Evolutionary conservation across 768 basidiomycete genomes (phyloP).

Genomic region (Daedaleopsis nitida): DNA sequence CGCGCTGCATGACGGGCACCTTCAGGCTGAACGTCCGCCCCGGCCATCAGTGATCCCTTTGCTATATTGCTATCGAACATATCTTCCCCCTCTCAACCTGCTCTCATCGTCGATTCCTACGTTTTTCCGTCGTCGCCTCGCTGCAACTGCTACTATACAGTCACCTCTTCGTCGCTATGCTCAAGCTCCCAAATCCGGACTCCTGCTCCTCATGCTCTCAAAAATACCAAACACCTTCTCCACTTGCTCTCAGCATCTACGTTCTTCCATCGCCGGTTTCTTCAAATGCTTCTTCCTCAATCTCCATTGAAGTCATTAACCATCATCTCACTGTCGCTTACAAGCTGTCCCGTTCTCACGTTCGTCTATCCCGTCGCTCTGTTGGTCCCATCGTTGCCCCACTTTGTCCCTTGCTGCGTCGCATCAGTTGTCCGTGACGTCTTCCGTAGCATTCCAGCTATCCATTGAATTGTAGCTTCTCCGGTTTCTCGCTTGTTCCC

Average conservation of each 20-base stretch:
- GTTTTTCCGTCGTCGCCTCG: neutral
- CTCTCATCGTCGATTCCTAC: neutral
- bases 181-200: no score
- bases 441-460: no score
- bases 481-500: no score
- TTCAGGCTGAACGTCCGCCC: constrained; percentile 2
- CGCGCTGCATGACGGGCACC: constrained; percentile 3
- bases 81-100: neutral
- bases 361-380: neutral
- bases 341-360: neutral
- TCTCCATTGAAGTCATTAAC: neutral
- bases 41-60: neutral
- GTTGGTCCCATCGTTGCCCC: neutral
- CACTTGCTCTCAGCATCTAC: neutral
- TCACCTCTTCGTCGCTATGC: no score
- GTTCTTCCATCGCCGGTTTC: no score
- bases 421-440: no score
- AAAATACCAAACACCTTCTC: no score
- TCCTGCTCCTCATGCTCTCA: no score
- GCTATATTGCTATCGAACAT: neutral
- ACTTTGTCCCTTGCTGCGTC: neutral
- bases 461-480: no score
- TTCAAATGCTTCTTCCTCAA: neutral
- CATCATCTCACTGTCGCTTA: neutral
- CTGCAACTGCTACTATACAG: neutral